Base-by-base conservation (phyloP, 2,329 filamentous ascomycete genomes). In the Bipolaris cookei region DNA sequence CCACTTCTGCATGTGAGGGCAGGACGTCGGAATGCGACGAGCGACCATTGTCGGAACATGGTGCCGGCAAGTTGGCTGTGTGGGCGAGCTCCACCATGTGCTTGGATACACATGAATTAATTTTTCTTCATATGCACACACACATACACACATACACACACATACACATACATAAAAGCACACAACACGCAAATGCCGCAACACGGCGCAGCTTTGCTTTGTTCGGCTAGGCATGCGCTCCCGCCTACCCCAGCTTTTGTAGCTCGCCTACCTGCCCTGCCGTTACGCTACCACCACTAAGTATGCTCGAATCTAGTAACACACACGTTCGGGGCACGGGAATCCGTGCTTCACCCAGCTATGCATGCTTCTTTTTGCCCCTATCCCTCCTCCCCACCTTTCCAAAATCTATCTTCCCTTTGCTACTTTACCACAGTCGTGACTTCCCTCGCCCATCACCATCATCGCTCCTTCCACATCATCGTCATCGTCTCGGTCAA, bases 261-360 rank as follows among this genome's bases (percentile, higher is more conserved):
- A 20, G 32, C 35, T 46, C 41, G 53, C 53, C 47, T 45, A 56
- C 48, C 25, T 41, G 35, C 42, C 54, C 34, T 41, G 35, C 42
- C 54, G 48, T 56, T 56, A 42, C 54, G 54, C 54, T 37, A 56
- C 44, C 46, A 52, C 50, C 32, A 55, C 30, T 38, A 44, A 34
- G 11, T 13, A 34, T n/a, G 14, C 25, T 28, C 25, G 25, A 28
- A 28, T 28, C 25, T 10, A 28, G 25, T 10, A 28, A 28, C 34
- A 16, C 34, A 16, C n/a, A 13, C 37, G 37, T 45, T 32, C 44
- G 39, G 30, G 30, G 41, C 42, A 18, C 38, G 37, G 43, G n/a
- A 37, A 28, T 43, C 41, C 39, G 16, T 43, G 51, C 44, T 52
- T 23, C 42, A 18, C 7, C 16, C n/a, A n/a, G n/a, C n/a, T n/a